Evolutionary conservation across 1,139 yeast species (phyloP).

Genomic region (Zygosaccharomyces pseudobailii): DNA sequence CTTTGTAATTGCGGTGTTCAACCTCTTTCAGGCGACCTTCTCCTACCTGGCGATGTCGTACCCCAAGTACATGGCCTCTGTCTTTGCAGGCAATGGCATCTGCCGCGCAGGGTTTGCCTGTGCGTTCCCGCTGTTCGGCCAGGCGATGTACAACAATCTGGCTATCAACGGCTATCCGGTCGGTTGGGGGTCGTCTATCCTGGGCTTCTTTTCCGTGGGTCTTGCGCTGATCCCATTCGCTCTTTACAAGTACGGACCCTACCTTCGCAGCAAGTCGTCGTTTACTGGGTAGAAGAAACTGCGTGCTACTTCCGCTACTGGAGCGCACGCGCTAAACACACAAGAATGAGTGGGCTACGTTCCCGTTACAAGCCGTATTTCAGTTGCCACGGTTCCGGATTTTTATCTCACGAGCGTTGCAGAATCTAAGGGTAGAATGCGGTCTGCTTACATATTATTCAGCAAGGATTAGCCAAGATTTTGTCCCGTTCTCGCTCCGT

Average conservation of each 20-base stretch:
- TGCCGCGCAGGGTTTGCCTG: constrained; percentile 50
- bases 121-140: constrained; percentile 54
- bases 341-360: too few relatives aligned
- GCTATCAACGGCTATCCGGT: constrained; percentile 43
- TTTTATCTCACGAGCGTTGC: too few relatives aligned
- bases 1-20: constrained; percentile 39
- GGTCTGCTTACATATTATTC: too few relatives aligned
- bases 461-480: too few relatives aligned
- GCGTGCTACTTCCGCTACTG: not conserved
- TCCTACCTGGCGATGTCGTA: constrained; percentile 35
- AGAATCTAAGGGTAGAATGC: too few relatives aligned
- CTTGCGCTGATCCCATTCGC: constrained; percentile 44
- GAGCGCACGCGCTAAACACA: not conserved
- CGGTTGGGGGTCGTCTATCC: constrained; percentile 46
- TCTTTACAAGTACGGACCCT: constrained; percentile 44
- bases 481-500: too few relatives aligned
- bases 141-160: constrained; percentile 42
- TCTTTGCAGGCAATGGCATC: constrained; percentile 51
- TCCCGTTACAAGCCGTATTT: too few relatives aligned
- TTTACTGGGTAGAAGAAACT: constrained; percentile 31
- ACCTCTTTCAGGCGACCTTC: constrained; percentile 40
- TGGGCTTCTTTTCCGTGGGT: constrained; percentile 39
- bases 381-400: too few relatives aligned
- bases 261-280: constrained; percentile 44
- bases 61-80: constrained; percentile 49